Percentiles rank a stretch among this genome's conserved stretches.
These are phyloP conservation scores for Lentinula novae-zelandiae DNA, from an alignment of 1,284 basidiomycete genomes.

Conservation along the genomic window DNA sequence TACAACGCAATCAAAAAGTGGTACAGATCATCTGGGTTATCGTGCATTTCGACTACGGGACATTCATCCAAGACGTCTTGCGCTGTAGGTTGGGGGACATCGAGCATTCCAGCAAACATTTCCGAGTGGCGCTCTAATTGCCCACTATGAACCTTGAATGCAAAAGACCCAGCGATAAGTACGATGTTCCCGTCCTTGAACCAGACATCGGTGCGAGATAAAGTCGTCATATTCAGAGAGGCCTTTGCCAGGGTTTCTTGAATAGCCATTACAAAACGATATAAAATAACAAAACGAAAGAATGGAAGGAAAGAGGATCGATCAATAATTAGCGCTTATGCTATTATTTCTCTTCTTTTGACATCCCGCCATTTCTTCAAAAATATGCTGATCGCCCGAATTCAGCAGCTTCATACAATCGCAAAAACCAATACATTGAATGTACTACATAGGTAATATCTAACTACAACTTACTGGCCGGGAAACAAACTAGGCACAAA, in stretches of 20 bases:
- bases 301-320: background rate
- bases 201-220: slow-evolving; percentile 47
- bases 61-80: slow-evolving; percentile 48
- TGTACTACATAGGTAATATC: background rate
- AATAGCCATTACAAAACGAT: background rate
- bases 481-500: background rate
- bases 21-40: slow-evolving; percentile 53
- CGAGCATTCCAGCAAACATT: slow-evolving; percentile 61
- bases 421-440: background rate
- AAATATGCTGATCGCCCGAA: no score
- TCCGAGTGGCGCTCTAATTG: slow-evolving; percentile 71
- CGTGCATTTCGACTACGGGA: slow-evolving; percentile 47
- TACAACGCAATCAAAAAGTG: slow-evolving; percentile 59
- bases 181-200: slow-evolving; percentile 69
- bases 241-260: background rate
- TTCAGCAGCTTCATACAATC: background rate
- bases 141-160: slow-evolving; percentile 71
- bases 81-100: slow-evolving; percentile 51
- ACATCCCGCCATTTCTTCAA: no score
- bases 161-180: slow-evolving; percentile 48
- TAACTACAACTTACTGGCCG: no score
- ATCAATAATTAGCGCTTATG: no score
- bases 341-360: no score
- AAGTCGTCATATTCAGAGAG: background rate
- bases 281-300: background rate